Base-by-base conservation (phyloP, 352 stramenopile genomes). In the Phytophthora vignae region DNA sequence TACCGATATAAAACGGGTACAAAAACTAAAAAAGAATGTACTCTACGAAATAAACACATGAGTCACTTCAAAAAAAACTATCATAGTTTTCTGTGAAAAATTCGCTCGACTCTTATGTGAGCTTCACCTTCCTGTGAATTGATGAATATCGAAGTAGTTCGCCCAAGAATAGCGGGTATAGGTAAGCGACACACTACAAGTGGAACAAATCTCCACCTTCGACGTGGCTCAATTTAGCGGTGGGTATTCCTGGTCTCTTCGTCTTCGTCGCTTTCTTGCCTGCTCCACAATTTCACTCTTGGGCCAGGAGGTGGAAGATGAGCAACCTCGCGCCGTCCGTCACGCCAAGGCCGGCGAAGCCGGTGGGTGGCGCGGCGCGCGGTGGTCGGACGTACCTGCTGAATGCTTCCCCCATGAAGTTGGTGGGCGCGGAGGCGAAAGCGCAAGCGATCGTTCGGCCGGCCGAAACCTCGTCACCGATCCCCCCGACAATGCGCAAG, bases 301-400 rank as follows among this genome's bases (percentile, higher is more conserved):
- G 9, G 27, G 22, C 19, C 21, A 21, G 15, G 40, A 10, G 56
- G 48, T 46, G 66, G 27, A 60, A 71, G n/a, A 77, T 77, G 53
- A 78, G 78, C 49, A 86, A 82, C 52, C 76, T 93, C 66, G 79
- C 86, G 27, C 81, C 84, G 56, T 82, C 86, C 15, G 77, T 92
- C 53, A 93, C 82, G 25, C 86, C 86, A 40, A 83, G 86, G 4
- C 86, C 86, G 0, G 58, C 82, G 15, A 91, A 93, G 67, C 60
- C 64, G 17, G 31, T 31, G 54, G 69, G n/a, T 70, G 50, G 40
- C 21, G 38, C 22, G 9, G 67, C 53, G 64, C 79, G 84, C 10
- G 58, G 73, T 29, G 84, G 84, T 27, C 71, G 84, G 17, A 90
- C 80, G 15, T 90, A 91, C 67, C 74, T 77, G 9, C 70, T 76